Evolutionary conservation across 192 early-diverging fungal species (phyloP).

Genomic region (Lobosporangium transversale): DNA sequence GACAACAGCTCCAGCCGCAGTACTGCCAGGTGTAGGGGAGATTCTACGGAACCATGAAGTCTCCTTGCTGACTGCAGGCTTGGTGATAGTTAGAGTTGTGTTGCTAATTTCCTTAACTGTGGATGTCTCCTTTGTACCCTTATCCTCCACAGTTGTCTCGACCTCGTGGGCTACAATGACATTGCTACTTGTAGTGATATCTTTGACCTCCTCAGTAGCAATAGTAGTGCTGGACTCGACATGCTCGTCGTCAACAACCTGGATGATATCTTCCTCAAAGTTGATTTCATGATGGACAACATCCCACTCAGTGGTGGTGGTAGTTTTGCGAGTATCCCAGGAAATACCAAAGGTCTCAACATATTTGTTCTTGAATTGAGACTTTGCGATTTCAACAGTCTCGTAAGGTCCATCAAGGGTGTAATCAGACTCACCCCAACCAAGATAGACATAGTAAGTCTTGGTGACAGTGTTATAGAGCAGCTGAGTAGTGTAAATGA

Average conservation of each 20-base stretch:
- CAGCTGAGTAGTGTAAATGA: constrained; percentile 32
- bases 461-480: constrained; percentile 35
- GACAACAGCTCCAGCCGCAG: constrained; percentile 6
- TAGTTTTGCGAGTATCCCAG: constrained; percentile 27
- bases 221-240: background rate
- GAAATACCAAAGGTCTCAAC: constrained; percentile 21
- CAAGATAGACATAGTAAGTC: constrained; percentile 44
- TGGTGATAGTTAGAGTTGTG: background rate
- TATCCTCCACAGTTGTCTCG: background rate
- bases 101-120: constrained; percentile 1
- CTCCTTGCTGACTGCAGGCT: constrained; percentile 16
- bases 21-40: constrained; percentile 3
- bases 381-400: constrained; percentile 27
- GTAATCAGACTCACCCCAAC: constrained; percentile 20
- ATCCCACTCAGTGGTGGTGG: constrained; percentile 20
- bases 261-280: background rate
- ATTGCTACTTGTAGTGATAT: background rate
- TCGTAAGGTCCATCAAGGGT: constrained; percentile 34
- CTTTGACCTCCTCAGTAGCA: background rate
- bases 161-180: background rate
- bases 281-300: constrained; percentile 16
- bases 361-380: constrained; percentile 24
- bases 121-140: constrained; percentile 9
- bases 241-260: constrained; percentile 8
- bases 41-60: constrained; percentile 18